Percentiles rank a stretch among this genome's conserved stretches.
phyloP scores from a whole-genome alignment of 768 basidiomycete species.

The Mycena rosella region DNA sequence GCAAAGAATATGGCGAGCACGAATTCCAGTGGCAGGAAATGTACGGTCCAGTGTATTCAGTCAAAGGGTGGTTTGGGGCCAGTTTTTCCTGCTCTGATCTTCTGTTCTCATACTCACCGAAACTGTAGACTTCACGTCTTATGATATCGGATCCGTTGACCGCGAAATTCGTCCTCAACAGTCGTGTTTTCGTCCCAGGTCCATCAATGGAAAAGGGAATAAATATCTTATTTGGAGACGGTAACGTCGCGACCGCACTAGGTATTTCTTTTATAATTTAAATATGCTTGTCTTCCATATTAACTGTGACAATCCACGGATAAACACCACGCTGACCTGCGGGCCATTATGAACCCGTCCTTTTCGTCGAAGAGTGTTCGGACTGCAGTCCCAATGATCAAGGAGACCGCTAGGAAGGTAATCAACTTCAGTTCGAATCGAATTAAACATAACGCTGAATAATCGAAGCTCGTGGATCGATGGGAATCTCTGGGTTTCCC shows the following conservation, averaged over 20 bases:
- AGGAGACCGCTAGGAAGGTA: constrained; percentile 1
- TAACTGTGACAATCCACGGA: not conserved
- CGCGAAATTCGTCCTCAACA: not conserved
- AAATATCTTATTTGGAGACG: not conserved
- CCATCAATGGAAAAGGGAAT: not conserved
- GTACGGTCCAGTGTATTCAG: constrained; percentile 12
- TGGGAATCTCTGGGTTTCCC: constrained; percentile 5
- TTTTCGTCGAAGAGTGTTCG: constrained; percentile 7
- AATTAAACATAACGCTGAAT: too few species aligned
- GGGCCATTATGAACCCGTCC: constrained; percentile 4
- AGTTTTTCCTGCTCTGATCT: constrained; percentile 11
- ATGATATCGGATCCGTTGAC: constrained; percentile 9
- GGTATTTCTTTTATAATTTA: not conserved
- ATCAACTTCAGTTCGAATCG: too few species aligned
- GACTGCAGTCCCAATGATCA: not conserved
- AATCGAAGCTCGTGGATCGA: constrained; percentile 5
- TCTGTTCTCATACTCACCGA: too few species aligned
- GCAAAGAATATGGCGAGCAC: constrained; percentile 19
- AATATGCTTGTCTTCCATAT: not conserved
- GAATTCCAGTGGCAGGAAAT: too few species aligned
- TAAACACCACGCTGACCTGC: not conserved
- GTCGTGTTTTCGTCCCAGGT: not conserved
- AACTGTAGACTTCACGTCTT: constrained; percentile 1
- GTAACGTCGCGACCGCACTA: not conserved
- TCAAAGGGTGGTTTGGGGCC: constrained; percentile 10